Evolutionary conservation across 2,329 filamentous ascomycete species (phyloP), one percentile per base, ranked within the genome.

Genomic region (Leptographium galeiforme): DNA sequence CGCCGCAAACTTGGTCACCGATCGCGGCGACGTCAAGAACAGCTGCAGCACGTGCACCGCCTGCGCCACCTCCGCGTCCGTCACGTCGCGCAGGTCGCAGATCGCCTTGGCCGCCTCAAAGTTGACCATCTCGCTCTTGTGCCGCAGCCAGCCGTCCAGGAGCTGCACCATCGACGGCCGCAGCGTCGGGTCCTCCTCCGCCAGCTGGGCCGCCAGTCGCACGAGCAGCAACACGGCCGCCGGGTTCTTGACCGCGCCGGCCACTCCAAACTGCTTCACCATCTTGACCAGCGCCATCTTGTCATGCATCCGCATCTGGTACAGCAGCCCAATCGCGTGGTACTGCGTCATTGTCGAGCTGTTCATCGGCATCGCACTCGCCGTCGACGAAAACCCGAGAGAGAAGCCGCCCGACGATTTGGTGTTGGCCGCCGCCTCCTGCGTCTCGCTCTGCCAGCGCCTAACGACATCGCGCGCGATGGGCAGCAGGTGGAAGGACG

Each of bases 121-220:
- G 74, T 96, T 97, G 71, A 98, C 90, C 89, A 95, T 95, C 69
- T 97, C 93, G 70, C 89, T 95, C 84, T 98, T 97, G 71, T 97
- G 91, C 67, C 90, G 82, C 68, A 98, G 73, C 91, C 91, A 97
- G 64, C 89, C 87, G 67, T 97, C 91, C 63, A 98, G 79, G 60
- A 98, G 81, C 70, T 90, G 84, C 81, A 95, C 93, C 93, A 98
- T 98, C 56, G 90, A 89, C 73, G 87, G 94, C 61, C 91, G 78
- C 64, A 97, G 77, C 60, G 88, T 85, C 41, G 82, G 78, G 63
- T 98, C 93, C 65, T 98, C 93, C 67, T 95, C 89, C 36, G 91
- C 91, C 57, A 98, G 76, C 74, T 95, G 93, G 44, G 91, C 88
- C 38, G 93, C 93, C 59, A 98, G 73, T 61, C 93, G 81, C 53